Percentiles rank a stretch among this genome's conserved stretches.
phyloP scores from a whole-genome alignment of 2,329 filamentous ascomycete species.

The Akanthomyces uredinophilus region DNA sequence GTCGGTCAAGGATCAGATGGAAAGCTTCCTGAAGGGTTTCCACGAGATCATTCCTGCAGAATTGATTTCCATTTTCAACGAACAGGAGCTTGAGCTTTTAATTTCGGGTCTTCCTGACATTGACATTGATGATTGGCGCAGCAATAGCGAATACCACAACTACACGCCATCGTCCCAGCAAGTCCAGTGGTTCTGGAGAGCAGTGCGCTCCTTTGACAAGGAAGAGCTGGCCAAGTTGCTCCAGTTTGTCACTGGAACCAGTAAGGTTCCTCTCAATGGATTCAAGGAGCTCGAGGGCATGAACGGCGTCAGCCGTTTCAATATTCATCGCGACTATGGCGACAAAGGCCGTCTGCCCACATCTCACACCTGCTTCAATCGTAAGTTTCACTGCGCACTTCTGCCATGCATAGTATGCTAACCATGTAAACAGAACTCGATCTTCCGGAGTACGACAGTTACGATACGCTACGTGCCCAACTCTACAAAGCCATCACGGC shows the following conservation, averaged over 20 bases:
- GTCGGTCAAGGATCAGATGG: conserved; percentile 90
- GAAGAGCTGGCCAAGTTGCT: conserved; percentile 96
- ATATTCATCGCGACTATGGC: conserved; percentile 96
- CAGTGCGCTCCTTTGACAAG: conserved; percentile 94
- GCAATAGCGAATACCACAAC: conserved; percentile 97
- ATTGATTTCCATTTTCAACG: conserved; percentile 94
- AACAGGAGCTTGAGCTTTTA: conserved; percentile 92
- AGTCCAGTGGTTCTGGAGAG: conserved; percentile 99
- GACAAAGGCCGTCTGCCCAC: conserved; percentile 93
- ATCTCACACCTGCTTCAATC: conserved; percentile 98
- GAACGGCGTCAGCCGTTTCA: conserved; percentile 97
- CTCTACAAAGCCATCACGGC: conserved; percentile 95
- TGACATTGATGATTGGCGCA: conserved; percentile 98
- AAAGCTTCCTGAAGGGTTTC: conserved; percentile 90
- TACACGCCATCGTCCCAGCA: conserved; percentile 91
- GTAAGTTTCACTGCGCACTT: conserved; percentile 54
- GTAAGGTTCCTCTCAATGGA: conserved; percentile 95
- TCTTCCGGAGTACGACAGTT: conserved; percentile 95
- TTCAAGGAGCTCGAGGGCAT: conserved; percentile 99
- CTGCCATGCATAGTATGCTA: conserved; percentile 22
- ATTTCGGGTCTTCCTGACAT: conserved; percentile 97
- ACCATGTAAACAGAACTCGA: conserved; percentile 71
- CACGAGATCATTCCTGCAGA: conserved; percentile 96
- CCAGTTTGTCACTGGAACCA: conserved; percentile 97
- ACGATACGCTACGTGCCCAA: conserved; percentile 81